These are phyloP conservation scores for Hypericum perforatum DNA, from an alignment of 345 rosid species.

Conservation along the genomic window DNA sequence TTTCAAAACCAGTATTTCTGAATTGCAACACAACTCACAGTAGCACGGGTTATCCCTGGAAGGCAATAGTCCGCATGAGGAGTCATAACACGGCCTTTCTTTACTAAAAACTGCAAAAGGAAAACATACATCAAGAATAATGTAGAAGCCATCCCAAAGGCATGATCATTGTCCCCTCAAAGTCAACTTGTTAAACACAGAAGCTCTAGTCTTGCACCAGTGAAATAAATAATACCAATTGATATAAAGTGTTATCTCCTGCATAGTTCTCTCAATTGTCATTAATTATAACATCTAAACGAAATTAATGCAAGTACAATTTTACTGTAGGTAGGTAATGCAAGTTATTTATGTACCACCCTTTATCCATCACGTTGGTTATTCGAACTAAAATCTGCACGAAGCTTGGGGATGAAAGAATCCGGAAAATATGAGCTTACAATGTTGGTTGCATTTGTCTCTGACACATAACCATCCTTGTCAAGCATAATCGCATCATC, in stretches of 20 bases:
- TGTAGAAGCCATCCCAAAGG: background rate
- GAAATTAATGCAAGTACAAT: too few species aligned
- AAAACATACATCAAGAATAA: constrained; percentile 4
- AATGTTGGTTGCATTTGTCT: constrained; percentile 89
- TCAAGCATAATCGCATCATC: constrained; percentile 88
- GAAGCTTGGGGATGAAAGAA: background rate
- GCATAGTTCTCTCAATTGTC: too few species aligned
- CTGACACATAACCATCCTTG: constrained; percentile 85
- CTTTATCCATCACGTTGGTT: too few species aligned
- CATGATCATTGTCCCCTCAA: background rate
- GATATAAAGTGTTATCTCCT: too few species aligned
- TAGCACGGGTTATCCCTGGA: constrained; percentile 81
- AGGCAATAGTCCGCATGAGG: constrained; percentile 94
- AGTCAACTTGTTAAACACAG: too few species aligned
- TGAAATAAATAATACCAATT: too few species aligned
- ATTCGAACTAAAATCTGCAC: background rate
- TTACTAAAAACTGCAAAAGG: constrained; percentile 58
- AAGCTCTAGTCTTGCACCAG: too few species aligned
- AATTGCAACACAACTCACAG: constrained; percentile 39
- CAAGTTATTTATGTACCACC: too few species aligned
- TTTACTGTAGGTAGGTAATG: too few species aligned
- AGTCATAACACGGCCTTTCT: constrained; percentile 70
- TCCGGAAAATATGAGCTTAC: constrained; percentile 28
- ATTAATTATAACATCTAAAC: too few species aligned
- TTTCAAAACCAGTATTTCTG: background rate